Percentiles rank a stretch among this genome's conserved stretches.
Conservation (phyloP, 495 filamentous ascomycete species). For the Endocarpon pusillum region DNA sequence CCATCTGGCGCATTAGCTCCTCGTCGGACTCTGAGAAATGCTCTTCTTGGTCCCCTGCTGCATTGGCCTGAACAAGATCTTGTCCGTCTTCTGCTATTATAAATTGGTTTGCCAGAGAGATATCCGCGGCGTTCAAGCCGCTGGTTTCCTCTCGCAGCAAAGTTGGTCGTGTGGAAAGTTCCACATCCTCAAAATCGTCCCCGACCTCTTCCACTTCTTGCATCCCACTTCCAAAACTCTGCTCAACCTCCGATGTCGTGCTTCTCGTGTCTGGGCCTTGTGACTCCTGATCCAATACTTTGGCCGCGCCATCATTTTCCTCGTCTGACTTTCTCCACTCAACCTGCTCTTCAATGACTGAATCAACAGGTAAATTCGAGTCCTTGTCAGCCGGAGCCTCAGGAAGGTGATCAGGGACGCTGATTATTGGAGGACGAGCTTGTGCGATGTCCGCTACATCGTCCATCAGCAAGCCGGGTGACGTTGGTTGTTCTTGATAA, state of each 20-base stretch:
- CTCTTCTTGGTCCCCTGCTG: constrained; percentile 1
- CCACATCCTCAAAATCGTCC: constrained; percentile 32
- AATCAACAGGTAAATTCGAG: constrained; percentile 1
- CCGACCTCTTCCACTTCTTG: constrained; percentile 8
- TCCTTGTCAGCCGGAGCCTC: too few relatives aligned
- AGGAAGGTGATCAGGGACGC: too few relatives aligned
- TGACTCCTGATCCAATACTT: constrained; percentile 4
- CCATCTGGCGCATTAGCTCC: constrained; percentile 68
- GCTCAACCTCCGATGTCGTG: too few relatives aligned
- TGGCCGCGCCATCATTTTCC: constrained; percentile 13
- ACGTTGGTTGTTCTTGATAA: neutral
- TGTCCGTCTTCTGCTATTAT: constrained; percentile 1
- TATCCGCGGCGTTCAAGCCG: constrained; percentile 3
- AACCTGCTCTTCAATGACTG: constrained; percentile 14
- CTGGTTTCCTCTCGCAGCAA: constrained; percentile 1
- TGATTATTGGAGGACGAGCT: too few relatives aligned
- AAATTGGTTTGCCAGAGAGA: constrained; percentile 2
- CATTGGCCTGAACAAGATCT: constrained; percentile 4
- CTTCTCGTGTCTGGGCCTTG: constrained; percentile 15
- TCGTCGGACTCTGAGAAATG: constrained; percentile 36
- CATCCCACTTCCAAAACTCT: too few relatives aligned
- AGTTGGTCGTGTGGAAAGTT: constrained; percentile 2
- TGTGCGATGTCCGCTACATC: neutral
- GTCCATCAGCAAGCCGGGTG: neutral
- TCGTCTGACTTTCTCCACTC: constrained; percentile 24